Evolutionary conservation across 352 stramenopile genomes (phyloP).

Genomic region (Phytophthora meadii): DNA sequence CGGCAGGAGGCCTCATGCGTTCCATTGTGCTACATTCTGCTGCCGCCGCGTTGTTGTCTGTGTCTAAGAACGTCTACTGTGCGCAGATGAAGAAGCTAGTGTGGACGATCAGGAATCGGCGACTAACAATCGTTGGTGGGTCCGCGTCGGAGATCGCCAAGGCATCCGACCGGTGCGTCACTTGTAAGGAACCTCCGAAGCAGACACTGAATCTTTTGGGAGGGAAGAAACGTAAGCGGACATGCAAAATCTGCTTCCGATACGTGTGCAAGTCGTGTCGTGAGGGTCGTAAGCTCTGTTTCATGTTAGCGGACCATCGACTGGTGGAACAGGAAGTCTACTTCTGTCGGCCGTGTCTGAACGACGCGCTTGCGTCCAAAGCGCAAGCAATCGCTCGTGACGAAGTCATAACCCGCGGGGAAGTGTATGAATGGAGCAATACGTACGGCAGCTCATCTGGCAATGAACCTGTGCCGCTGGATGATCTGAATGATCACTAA

Average conservation of each 20-base stretch:
- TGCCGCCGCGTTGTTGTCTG: conserved; percentile 40
- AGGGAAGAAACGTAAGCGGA: conserved; percentile 28
- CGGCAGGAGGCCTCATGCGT: conserved; percentile 41
- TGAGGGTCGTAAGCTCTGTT: conserved; percentile 41
- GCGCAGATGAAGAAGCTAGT: conserved; percentile 70
- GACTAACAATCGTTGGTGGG: conserved; percentile 6
- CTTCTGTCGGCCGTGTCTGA: conserved; percentile 33
- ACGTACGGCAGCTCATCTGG: conserved; percentile 38
- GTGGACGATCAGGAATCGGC: conserved; percentile 49
- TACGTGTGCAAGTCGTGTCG: conserved; percentile 50
- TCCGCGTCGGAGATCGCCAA: conserved; percentile 12
- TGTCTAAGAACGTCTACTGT: conserved; percentile 47
- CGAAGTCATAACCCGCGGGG: conserved; percentile 20
- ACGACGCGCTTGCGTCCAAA: conserved; percentile 18
- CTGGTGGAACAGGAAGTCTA: conserved; percentile 36
- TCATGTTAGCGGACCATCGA: conserved; percentile 33
- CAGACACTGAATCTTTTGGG: conserved; percentile 7
- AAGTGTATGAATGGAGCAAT: conserved; percentile 36
- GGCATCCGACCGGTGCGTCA: conserved; percentile 23
- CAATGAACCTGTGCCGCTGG: conserved; percentile 28
- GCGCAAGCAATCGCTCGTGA: conserved; percentile 27
- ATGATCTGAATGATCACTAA: conserved; percentile 33
- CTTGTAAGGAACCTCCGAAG: conserved; percentile 16
- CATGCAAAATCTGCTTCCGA: conserved; percentile 44
- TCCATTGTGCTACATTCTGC: conserved; percentile 43